phyloP scores from a whole-genome alignment of 352 stramenopile species.

The Pythium brachiatum region DNA sequence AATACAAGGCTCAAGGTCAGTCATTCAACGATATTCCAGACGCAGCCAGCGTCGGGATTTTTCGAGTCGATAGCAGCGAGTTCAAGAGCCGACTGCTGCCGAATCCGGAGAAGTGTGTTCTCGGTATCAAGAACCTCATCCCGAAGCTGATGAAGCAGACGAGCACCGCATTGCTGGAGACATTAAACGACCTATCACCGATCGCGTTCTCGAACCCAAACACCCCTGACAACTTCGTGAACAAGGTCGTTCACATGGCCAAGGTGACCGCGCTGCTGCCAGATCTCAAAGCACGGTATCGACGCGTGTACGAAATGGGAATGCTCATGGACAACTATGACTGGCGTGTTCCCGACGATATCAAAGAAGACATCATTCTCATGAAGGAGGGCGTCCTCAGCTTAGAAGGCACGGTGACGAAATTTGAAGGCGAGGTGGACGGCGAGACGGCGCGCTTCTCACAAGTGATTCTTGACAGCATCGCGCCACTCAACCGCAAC shows the following conservation, averaged over 20 bases:
- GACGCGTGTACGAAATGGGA: constrained; percentile 84
- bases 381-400: constrained; percentile 91
- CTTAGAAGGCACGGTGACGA: constrained; percentile 87
- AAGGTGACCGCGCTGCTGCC: constrained; percentile 60
- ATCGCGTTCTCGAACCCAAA: constrained; percentile 70
- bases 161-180: constrained; percentile 75
- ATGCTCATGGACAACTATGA: constrained; percentile 91
- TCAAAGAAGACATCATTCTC: constrained; percentile 92
- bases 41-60: constrained; percentile 87
- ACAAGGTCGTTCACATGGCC: constrained; percentile 88
- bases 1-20: constrained; percentile 73
- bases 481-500: constrained; percentile 69
- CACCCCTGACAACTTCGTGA: constrained; percentile 76
- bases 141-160: constrained; percentile 90
- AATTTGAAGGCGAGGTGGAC: constrained; percentile 90
- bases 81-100: constrained; percentile 90
- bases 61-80: constrained; percentile 85
- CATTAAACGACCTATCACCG: constrained; percentile 82
- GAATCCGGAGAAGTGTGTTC: constrained; percentile 86
- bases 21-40: constrained; percentile 86
- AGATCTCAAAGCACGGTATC: constrained; percentile 67
- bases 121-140: constrained; percentile 75
- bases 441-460: constrained; percentile 91
- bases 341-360: constrained; percentile 89
- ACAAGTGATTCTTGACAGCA: constrained; percentile 88